These are phyloP conservation scores for Pascua guehoae DNA, from an alignment of 1,284 basidiomycete genomes.

Conservation along the genomic window DNA sequence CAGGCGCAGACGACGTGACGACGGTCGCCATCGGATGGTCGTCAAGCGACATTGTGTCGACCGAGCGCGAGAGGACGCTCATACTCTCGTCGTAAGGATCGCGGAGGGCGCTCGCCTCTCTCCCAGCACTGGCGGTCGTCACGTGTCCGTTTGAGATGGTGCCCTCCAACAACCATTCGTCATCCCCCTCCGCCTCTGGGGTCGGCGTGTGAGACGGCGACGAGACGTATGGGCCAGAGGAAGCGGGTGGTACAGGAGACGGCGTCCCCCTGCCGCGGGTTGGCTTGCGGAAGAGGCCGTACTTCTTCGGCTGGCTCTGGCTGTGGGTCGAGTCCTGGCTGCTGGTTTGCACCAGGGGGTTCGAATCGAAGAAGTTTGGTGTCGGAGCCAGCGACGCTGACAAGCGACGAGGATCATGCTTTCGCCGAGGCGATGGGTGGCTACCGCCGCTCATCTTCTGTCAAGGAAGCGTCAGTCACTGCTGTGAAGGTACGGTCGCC, in stretches of 20 bases:
- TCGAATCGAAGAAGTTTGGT: too few relatives aligned
- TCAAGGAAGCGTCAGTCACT: too few relatives aligned
- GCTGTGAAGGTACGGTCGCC: too few relatives aligned
- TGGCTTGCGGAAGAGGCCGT: constrained; percentile 9
- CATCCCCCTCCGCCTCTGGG: constrained; percentile 26
- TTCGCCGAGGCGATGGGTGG: background rate
- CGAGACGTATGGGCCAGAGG: too few relatives aligned
- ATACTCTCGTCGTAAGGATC: too few relatives aligned
- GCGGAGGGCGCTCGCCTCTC: constrained; percentile 9
- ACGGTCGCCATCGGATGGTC: background rate
- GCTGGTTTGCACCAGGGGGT: background rate
- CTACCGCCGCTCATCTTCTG: constrained; percentile 1
- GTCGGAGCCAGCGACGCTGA: background rate
- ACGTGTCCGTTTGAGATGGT: constrained; percentile 14
- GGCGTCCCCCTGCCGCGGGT: constrained; percentile 7
- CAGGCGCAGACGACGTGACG: constrained; percentile 9
- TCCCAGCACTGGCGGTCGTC: constrained; percentile 12
- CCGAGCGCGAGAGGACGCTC: constrained; percentile 5
- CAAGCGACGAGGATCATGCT: background rate
- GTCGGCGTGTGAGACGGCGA: background rate
- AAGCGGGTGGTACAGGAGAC: background rate
- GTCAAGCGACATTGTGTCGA: constrained; percentile 13
- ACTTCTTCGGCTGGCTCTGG: constrained; percentile 2
- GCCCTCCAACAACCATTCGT: constrained; percentile 42
- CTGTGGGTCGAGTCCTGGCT: background rate